phyloP scores from a whole-genome alignment of 2,329 filamentous ascomycete genomes.

The Cladosporium sp. region DNA sequence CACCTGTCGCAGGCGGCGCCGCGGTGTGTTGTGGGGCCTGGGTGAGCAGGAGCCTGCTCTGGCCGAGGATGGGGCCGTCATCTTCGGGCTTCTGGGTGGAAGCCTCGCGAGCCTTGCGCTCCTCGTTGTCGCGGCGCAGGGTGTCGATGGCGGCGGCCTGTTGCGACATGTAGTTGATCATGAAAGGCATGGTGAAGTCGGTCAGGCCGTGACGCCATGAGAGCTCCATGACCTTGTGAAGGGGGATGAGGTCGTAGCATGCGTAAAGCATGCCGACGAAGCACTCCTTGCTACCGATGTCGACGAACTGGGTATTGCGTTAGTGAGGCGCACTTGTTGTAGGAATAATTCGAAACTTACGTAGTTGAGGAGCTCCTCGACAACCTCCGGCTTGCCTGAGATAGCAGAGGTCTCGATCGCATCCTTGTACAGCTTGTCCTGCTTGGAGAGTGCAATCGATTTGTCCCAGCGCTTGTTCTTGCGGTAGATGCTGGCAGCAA shows the following conservation, averaged over 20 bases:
- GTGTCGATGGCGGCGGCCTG: constrained; percentile 82
- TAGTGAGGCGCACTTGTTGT: constrained; percentile 3
- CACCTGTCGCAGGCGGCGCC: constrained; percentile 68
- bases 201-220: constrained; percentile 94
- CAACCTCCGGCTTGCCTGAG: constrained; percentile 84
- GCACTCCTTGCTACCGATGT: constrained; percentile 98
- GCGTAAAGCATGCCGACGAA: constrained; percentile 99
- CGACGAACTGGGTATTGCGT: constrained; percentile 73
- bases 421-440: constrained; percentile 99
- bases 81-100: constrained; percentile 88
- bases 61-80: constrained; percentile 88
- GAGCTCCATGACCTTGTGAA: constrained; percentile 90
- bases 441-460: constrained; percentile 94
- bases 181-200: constrained; percentile 99
- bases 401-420: constrained; percentile 97
- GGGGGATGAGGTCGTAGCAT: constrained; percentile 94
- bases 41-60: constrained; percentile 89
- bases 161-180: constrained; percentile 96
- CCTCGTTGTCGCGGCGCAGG: constrained; percentile 95
- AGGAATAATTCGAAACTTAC: constrained; percentile 62
- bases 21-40: constrained; percentile 70
- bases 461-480: constrained; percentile 99
- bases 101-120: constrained; percentile 71
- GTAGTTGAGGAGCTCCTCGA: constrained; percentile 94
- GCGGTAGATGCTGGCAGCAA: constrained; percentile 96